Percentiles rank a stretch among this genome's conserved stretches.
These are phyloP conservation scores for Teratosphaeria epicoccoides DNA, from an alignment of 2,329 filamentous ascomycete genomes.

Conservation along the genomic window DNA sequence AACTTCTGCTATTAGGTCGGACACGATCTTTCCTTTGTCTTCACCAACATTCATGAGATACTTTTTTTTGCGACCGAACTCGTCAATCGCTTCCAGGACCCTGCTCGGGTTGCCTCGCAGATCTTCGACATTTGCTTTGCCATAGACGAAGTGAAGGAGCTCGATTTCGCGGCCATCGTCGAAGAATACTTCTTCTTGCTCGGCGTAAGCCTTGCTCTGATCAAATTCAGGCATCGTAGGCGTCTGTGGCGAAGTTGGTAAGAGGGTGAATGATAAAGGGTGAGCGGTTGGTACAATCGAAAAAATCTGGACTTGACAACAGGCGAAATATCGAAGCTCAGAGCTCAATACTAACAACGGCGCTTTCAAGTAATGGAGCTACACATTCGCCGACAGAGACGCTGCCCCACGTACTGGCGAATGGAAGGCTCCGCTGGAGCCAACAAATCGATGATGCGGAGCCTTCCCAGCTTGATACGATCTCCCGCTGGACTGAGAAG, in stretches of 20 bases:
- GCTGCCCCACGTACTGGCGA: neutral
- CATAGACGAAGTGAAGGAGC: slow-evolving; percentile 59
- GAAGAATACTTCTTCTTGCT: slow-evolving; percentile 38
- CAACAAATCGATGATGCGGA: neutral
- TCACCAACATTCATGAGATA: slow-evolving; percentile 74
- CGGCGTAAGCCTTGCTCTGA: slow-evolving; percentile 37
- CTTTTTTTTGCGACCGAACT: slow-evolving; percentile 53
- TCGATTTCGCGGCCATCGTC: slow-evolving; percentile 67
- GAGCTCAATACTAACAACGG: neutral
- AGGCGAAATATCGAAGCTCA: neutral
- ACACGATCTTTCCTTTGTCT: slow-evolving; percentile 62
- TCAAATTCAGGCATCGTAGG: slow-evolving; percentile 24
- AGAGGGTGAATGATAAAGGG: neutral
- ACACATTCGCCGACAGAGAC: neutral
- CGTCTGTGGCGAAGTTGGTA: neutral
- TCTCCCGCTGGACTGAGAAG: neutral
- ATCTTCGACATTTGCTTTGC: slow-evolving; percentile 49
- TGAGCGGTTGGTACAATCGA: neutral
- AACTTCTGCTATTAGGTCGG: slow-evolving; percentile 53
- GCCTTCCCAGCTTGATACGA: neutral
- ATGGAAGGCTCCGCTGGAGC: neutral
- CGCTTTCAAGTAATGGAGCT: neutral
- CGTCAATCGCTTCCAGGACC: slow-evolving; percentile 60
- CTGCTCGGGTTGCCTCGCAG: slow-evolving; percentile 53
- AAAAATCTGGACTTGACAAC: neutral